phyloP scores from a whole-genome alignment of 1,284 basidiomycete genomes.

The Wolfiporia cocos region DNA sequence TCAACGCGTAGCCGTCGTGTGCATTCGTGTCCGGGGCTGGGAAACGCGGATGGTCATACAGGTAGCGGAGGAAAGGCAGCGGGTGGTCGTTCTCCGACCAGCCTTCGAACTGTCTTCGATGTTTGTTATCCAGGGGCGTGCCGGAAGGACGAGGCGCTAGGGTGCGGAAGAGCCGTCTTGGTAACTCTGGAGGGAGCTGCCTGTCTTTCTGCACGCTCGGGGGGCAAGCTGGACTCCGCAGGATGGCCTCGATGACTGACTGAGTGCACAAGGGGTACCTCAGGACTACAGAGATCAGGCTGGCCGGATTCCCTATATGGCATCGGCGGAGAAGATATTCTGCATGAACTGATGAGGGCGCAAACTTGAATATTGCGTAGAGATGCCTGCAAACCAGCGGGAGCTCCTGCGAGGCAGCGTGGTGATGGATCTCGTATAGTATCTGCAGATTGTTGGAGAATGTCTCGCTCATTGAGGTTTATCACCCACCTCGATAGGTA shows the following conservation, averaged over 20 bases:
- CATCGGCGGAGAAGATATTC: constrained; percentile 48
- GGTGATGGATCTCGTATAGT: constrained; percentile 67
- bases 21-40: constrained; percentile 46
- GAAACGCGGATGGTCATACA: constrained; percentile 39
- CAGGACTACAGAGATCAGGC: constrained; percentile 44
- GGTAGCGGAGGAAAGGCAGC: constrained; percentile 53
- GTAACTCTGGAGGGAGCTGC: constrained; percentile 36
- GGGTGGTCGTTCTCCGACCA: constrained; percentile 41
- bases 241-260: constrained; percentile 47
- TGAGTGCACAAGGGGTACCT: constrained; percentile 61
- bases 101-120: not conserved
- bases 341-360: constrained; percentile 49
- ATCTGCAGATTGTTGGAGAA: constrained; percentile 37
- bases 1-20: constrained; percentile 73
- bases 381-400: constrained; percentile 51
- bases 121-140: constrained; percentile 1
- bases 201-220: constrained; percentile 1
- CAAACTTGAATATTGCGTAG: constrained; percentile 42
- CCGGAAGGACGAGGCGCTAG: constrained; percentile 28
- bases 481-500: constrained; percentile 13
- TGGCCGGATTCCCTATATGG: constrained; percentile 9
- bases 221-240: constrained; percentile 22
- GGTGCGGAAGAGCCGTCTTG: constrained; percentile 54
- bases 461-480: not conserved
- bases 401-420: constrained; percentile 52